These are phyloP conservation scores for Iberis pinnata DNA, from an alignment of 345 rosid species.

Conservation along the genomic window DNA sequence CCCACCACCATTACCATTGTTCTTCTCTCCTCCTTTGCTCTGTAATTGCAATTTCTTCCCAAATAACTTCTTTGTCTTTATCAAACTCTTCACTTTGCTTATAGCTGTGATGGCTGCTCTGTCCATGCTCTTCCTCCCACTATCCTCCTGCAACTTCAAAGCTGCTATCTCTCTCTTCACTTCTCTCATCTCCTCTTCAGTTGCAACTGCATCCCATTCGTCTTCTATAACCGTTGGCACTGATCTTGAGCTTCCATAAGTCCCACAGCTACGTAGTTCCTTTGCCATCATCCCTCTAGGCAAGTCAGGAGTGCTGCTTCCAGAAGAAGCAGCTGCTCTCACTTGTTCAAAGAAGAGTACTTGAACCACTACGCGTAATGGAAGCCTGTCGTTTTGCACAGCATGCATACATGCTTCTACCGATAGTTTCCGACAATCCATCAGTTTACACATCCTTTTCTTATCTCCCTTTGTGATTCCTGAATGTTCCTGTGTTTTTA, in stretches of 20 bases:
- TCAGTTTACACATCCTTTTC: constrained; percentile 72
- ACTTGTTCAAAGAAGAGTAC: constrained; percentile 82
- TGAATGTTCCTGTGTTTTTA: constrained; percentile 81
- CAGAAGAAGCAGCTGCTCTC: constrained; percentile 60
- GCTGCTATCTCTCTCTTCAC: constrained; percentile 60
- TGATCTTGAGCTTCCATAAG: constrained; percentile 62
- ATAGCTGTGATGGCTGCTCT: constrained; percentile 33
- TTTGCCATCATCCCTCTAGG: constrained; percentile 38
- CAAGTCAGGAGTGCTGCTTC: constrained; percentile 76
- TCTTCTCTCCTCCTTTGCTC: constrained; percentile 34
- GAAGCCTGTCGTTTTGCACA: constrained; percentile 79
- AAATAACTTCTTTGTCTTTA: constrained; percentile 61
- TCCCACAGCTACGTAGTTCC: constrained; percentile 48
- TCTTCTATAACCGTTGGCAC: constrained; percentile 59
- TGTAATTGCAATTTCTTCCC: constrained; percentile 40
- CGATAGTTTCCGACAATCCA: constrained; percentile 86
- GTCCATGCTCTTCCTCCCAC: constrained; percentile 39
- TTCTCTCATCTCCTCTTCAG: constrained; percentile 67
- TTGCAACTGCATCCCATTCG: constrained; percentile 76
- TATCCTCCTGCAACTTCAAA: constrained; percentile 38
- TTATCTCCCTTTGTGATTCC: constrained; percentile 71
- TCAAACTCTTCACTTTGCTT: constrained; percentile 58
- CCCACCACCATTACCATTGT: constrained; percentile 49
- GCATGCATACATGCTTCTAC: constrained; percentile 81
- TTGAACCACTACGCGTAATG: constrained; percentile 69